phyloP scores from a whole-genome alignment of 2,329 filamentous ascomycete genomes.

The Rachicladosporium sp. region DNA sequence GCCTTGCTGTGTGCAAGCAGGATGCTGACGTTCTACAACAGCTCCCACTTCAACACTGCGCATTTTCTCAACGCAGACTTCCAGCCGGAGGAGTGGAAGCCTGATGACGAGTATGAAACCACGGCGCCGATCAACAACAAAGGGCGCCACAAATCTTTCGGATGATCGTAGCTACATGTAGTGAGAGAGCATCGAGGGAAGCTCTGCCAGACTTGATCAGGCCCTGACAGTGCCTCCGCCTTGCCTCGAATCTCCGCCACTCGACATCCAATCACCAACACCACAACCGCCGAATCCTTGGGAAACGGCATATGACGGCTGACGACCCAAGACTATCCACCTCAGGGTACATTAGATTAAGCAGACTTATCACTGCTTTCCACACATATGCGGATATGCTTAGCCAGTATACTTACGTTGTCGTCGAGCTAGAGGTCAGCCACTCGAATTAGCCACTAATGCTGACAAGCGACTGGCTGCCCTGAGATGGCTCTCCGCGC shows the following conservation, averaged over 20 bases:
- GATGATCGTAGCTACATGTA: conserved; percentile 12
- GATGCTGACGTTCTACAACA: conserved; percentile 12
- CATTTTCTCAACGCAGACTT: conserved; percentile 42
- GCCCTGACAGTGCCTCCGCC: no score
- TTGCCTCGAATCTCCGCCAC: not conserved
- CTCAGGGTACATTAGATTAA: conserved; percentile 23
- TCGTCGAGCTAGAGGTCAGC: no score
- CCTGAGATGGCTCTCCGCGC: no score
- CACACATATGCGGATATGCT: no score
- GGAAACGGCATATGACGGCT: conserved; percentile 17
- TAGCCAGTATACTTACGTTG: no score
- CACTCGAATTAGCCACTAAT: no score
- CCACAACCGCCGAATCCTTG: conserved; percentile 3
- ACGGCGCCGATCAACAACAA: conserved; percentile 14
- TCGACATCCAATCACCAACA: conserved; percentile 7
- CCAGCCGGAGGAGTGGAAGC: conserved; percentile 40
- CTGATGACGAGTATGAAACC: conserved; percentile 34
- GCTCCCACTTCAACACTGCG: conserved; percentile 40
- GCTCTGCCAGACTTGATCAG: not conserved
- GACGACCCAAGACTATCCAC: conserved; percentile 25
- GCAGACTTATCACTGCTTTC: conserved; percentile 9
- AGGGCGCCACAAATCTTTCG: conserved; percentile 18
- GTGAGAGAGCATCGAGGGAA: conserved; percentile 24
- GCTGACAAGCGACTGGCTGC: no score
- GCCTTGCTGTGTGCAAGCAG: not conserved